These are phyloP conservation scores for Plasmodium gonderi DNA, from an alignment of 169 alveolate species.

Conservation along the genomic window DNA sequence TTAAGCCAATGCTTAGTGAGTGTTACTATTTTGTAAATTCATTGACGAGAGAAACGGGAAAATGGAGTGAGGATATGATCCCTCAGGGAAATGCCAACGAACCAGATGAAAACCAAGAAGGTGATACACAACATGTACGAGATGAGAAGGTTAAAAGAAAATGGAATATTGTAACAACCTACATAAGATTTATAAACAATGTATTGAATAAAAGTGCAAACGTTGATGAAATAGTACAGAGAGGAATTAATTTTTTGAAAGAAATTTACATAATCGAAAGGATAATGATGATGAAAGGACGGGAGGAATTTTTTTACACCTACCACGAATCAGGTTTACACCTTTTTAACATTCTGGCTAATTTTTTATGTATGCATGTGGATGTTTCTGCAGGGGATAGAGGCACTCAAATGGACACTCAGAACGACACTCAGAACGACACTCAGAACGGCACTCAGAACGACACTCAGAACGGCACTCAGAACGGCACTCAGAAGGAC, in stretches of 20 bases:
- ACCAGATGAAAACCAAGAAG: neutral
- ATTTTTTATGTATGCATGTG: constrained; percentile 47
- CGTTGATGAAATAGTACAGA: neutral
- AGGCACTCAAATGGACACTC: neutral
- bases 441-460: neutral
- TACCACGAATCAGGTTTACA: constrained; percentile 31
- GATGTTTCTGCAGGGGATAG: neutral
- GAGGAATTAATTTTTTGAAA: neutral
- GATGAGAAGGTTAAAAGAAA: neutral
- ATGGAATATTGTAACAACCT: constrained; percentile 9
- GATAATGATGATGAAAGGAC: constrained; percentile 5
- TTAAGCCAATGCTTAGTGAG: constrained; percentile 28
- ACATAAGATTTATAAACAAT: constrained; percentile 14
- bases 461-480: neutral
- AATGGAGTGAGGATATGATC: neutral
- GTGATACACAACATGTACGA: neutral
- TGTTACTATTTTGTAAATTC: constrained; percentile 24
- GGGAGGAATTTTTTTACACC: neutral
- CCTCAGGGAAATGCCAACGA: neutral
- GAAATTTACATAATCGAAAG: constrained; percentile 22
- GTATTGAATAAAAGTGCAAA: constrained; percentile 10
- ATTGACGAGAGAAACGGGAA: neutral
- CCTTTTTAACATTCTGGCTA: constrained; percentile 11
- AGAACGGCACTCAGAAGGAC: neutral
- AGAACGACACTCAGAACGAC: neutral